A percentile compares a stretch with the other conserved stretches of the same genome.
phyloP scores from a whole-genome alignment of 176 grass and related monocot species.

The Microstegium vimineum region DNA sequence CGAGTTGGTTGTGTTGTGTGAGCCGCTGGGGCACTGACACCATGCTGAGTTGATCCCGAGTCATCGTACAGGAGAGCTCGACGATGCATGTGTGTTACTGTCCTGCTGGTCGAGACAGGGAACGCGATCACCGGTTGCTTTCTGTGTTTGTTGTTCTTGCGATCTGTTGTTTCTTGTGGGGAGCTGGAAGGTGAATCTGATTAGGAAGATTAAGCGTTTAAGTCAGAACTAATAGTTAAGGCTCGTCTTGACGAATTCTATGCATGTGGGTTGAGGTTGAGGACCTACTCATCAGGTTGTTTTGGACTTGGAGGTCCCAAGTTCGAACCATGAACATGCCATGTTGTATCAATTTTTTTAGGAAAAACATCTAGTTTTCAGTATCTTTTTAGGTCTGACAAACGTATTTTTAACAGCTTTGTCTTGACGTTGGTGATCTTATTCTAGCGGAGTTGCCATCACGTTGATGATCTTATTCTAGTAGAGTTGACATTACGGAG shows the following conservation, averaged over 20 bases:
- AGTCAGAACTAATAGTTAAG: neutral
- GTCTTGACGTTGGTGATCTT: no score
- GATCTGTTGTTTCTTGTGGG: neutral
- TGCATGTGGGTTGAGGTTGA: neutral
- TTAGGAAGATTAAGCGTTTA: neutral
- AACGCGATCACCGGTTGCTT: neutral
- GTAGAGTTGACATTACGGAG: no score
- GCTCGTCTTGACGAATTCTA: neutral
- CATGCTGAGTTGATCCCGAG: constrained; percentile 18
- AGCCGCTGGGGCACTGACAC: neutral
- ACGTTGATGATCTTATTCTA: no score
- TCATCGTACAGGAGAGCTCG: neutral
- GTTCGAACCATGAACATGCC: no score
- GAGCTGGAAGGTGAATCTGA: neutral
- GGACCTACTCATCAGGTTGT: neutral
- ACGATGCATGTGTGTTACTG: neutral
- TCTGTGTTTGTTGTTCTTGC: neutral
- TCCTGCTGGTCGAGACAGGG: neutral
- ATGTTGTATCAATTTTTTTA: no score
- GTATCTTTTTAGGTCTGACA: no score
- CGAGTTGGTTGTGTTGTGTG: neutral
- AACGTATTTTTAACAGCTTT: no score
- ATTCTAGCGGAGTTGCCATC: no score
- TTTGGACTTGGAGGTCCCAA: no score
- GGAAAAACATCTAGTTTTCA: no score